These are phyloP conservation scores for Cutaneotrichosporon sp. DNA, from an alignment of 1,284 basidiomycete species.

Conservation along the genomic window DNA sequence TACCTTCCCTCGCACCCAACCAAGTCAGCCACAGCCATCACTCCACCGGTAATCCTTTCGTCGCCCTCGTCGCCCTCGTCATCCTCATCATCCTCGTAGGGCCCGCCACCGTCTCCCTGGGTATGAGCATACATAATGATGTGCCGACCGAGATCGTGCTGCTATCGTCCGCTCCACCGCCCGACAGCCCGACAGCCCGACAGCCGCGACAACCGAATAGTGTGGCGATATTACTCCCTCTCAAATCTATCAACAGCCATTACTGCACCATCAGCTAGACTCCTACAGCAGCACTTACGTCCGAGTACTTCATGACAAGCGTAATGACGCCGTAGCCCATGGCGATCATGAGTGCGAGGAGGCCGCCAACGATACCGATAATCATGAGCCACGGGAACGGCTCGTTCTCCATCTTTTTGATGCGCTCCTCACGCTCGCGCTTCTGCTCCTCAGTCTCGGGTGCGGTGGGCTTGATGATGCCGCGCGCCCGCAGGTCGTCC, in stretches of 20 bases:
- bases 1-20: not conserved
- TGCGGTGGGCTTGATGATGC: slow-evolving; percentile 27
- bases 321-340: not conserved
- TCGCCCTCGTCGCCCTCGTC: not conserved
- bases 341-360: slow-evolving; percentile 10
- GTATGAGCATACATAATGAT: slow-evolving; percentile 15
- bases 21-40: not conserved
- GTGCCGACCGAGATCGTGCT: slow-evolving; percentile 5
- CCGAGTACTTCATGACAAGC: slow-evolving; percentile 9
- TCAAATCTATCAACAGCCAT: not conserved
- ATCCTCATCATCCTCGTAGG: not conserved
- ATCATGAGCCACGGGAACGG: slow-evolving; percentile 17
- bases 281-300: slow-evolving; percentile 4
- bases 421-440: slow-evolving; percentile 9
- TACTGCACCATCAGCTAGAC: not conserved
- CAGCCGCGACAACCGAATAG: slow-evolving; percentile 1
- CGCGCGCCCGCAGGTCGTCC: slow-evolving; percentile 28
- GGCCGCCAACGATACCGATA: not conserved
- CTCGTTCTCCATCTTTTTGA: slow-evolving; percentile 8
- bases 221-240: slow-evolving; percentile 2
- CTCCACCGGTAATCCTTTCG: not conserved
- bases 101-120: not conserved
- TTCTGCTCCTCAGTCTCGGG: slow-evolving; percentile 11
- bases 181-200: slow-evolving; percentile 2
- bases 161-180: not conserved